phyloP scores from a whole-genome alignment of 176 grass and related monocot genomes.

The Sorghum bicolor region Sorghum_bicolor_NCBIv3 NC_012871.2:66708501-66709000 shows the following conservation, averaged over 20 bases:
- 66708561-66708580: neutral
- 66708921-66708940: neutral
- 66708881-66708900: constrained; percentile 57
- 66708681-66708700: neutral
- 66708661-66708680: neutral
- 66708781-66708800: neutral
- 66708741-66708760: neutral
- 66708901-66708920: constrained; percentile 46
- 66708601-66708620: neutral
- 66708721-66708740: neutral
- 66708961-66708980: neutral
- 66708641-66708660: neutral
- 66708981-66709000: neutral
- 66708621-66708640: neutral
- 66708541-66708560: neutral
- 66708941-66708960: neutral
- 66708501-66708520: neutral
- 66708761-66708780: neutral
- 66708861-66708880: constrained; percentile 64
- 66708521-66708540: neutral
- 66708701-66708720: neutral
- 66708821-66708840: constrained; percentile 73
- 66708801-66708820: neutral
- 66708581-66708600: neutral
- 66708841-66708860: constrained; percentile 57